Base-by-base conservation (phyloP, 768 basidiomycete genomes). In the Amanita subjunquillea region DNA sequence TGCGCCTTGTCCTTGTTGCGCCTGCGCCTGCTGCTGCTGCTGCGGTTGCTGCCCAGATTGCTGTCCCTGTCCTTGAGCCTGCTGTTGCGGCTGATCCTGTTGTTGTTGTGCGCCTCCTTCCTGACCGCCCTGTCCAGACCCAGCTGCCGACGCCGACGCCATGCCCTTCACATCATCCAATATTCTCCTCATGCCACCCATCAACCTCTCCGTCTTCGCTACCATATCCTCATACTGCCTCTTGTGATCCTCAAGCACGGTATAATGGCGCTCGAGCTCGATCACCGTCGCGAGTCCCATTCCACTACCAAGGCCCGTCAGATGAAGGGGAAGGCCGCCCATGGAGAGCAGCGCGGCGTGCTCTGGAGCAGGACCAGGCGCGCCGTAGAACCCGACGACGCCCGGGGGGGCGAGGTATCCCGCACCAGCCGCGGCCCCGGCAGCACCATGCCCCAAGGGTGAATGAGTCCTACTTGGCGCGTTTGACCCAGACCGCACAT, bases 401-500 rank as follows among this genome's bases (percentile, higher is more conserved):
- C 60, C 55, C 60, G 68, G 71, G 4, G 70, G 69, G 5, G 71
- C 62, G 4, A 73, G 72, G 0, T 76, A 75, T 32, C 72, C 71
- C 47, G 68, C 65, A 41, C 60, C 54, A 20, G 17, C 30, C 15
- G 44, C 25, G 25, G 22, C 70, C 48, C 68, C 65, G 34, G 60
- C 50, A 27, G 60, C 60, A 4, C 71, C 73, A 57, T 76, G 80
- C 49, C 76, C 77, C 60, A 82, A 64, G 45, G 85, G 85, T 42
- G 85, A 85, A 63, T 87, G 85, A 48, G 84, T 83, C 59, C 84
- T 70, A 65, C 82, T 87, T 4, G 85, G 85, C 23, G 79, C 80
- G 56, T 77, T 73, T 45, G 79, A 83, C 53, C 80, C 74, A 22
- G 83, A 78, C 59, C 83, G 75, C 58, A 83, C 69, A 65, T 84